A percentile compares a stretch with the other conserved stretches of the same genome.
Conservation (phyloP, 2,329 filamentous ascomycete species). For the Emmonsiellopsis sp. region DNA sequence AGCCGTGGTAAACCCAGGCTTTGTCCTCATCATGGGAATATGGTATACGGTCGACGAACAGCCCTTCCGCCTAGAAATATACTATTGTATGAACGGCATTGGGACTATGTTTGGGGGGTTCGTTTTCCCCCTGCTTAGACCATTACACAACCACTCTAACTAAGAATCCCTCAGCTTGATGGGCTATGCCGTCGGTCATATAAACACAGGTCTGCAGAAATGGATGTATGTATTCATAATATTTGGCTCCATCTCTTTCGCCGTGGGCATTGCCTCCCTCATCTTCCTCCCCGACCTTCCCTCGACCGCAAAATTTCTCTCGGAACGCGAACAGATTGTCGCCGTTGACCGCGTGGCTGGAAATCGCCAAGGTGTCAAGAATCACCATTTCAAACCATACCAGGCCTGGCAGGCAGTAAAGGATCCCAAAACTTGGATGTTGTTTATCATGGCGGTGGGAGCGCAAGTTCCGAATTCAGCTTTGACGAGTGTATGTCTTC, state of each 20-base stretch:
- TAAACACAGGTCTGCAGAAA: slow-evolving; percentile 38
- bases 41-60: slow-evolving; percentile 43
- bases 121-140: slow-evolving; percentile 6
- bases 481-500: slow-evolving; percentile 34
- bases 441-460: slow-evolving; percentile 45
- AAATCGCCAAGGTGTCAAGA: slow-evolving; percentile 48
- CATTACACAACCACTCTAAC: not conserved
- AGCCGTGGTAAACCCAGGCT: slow-evolving; percentile 39
- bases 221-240: slow-evolving; percentile 54
- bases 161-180: slow-evolving; percentile 29
- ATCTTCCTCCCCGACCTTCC: slow-evolving; percentile 37
- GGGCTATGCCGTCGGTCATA: slow-evolving; percentile 52
- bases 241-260: slow-evolving; percentile 33
- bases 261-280: slow-evolving; percentile 27
- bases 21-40: slow-evolving; percentile 43
- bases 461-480: slow-evolving; percentile 50
- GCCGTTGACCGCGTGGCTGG: slow-evolving; percentile 43
- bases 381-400: slow-evolving; percentile 38
- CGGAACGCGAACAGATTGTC: slow-evolving; percentile 31
- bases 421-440: slow-evolving; percentile 52
- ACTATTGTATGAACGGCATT: slow-evolving; percentile 51
- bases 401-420: slow-evolving; percentile 38
- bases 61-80: slow-evolving; percentile 44
- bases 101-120: slow-evolving; percentile 52
- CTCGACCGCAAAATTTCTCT: slow-evolving; percentile 35